A percentile compares a stretch with the other conserved stretches of the same genome.
phyloP scores from a whole-genome alignment of 495 filamentous ascomycete species.

The Saxophila tyrrhenica region DNA sequence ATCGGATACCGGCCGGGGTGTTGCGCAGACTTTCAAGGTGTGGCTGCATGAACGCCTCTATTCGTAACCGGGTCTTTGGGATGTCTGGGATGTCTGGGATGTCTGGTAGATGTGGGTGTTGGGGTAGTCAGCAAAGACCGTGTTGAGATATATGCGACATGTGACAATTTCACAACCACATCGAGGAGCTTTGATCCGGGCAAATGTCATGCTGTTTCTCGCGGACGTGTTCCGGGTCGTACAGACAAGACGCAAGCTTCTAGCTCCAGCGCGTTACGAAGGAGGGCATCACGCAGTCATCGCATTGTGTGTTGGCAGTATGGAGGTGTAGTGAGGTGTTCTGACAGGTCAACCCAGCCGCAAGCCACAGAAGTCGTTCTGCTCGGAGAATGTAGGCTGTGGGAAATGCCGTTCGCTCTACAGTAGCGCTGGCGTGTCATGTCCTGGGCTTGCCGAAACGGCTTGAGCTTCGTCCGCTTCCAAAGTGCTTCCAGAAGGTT shows the following conservation, averaged over 20 bases:
- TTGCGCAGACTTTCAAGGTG: constrained; percentile 15
- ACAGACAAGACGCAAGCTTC: background rate
- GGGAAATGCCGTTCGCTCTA: background rate
- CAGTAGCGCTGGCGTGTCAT: background rate
- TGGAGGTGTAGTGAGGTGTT: background rate
- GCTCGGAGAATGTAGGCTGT: background rate
- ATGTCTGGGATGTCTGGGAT: constrained; percentile 4
- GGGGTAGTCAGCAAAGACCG: background rate
- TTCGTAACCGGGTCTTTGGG: constrained; percentile 8
- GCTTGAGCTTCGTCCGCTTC: background rate
- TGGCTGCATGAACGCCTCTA: constrained; percentile 12
- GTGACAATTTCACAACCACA: constrained; percentile 10
- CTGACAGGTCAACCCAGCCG: background rate
- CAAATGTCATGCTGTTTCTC: background rate
- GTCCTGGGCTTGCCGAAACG: background rate
- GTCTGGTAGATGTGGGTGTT: background rate
- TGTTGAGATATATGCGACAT: background rate
- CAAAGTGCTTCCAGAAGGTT: background rate
- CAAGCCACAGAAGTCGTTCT: background rate
- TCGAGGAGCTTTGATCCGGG: too few species aligned
- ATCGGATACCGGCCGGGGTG: background rate
- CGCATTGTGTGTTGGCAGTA: background rate
- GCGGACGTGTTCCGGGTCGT: background rate
- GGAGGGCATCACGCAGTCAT: background rate
- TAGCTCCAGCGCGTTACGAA: too few species aligned